Base-by-base conservation (phyloP, 225 moss, liverwort and hornwort genomes). In the Takakia lepidozioides region DNA sequence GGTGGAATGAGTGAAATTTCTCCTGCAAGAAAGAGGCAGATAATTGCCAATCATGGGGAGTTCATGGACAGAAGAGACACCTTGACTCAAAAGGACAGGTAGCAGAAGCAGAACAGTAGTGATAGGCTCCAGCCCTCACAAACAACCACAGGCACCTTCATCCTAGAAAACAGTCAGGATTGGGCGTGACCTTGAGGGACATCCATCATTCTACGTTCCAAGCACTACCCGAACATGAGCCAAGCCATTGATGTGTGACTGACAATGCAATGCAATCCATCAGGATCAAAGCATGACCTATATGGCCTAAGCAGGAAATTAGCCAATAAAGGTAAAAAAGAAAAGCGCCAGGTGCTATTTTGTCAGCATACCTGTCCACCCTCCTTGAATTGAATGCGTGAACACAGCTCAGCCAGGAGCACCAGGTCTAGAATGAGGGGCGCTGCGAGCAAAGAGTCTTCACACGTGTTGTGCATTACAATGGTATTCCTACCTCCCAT, bases 401-500 rank as follows among this genome's bases (percentile, higher is more conserved):
- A 82, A 52, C 69, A 83, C 9, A 98, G 64, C 62, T 98, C 95
- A 1, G 90, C 90, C 27, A 98, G 53, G 3, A 98, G 62, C 43
- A 98, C 95, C 61, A 98, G 61, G 60, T 98, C 91, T 21, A 98
- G 65, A 46, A 98, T 91, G 20, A 98, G 77, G 1, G 95, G 95
- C 8, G 91, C 90, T 26, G 91, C 91, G 28, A 98, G 47, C 54
- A 98, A 58, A 0, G 90, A 98, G 11, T 98, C 95, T 53, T 98
- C 90, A 22, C 95, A 98, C 4, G 95, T 98, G 59, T 98, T 98
- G 67, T 87, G 95, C 69, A 98, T 81, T 19, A 83, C 91, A 0
- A 95, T 95, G 0, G 95, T 95, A 55, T 87, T 95, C 54, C 80
- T 85, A 25, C 95, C 95, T 46, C 95, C 95, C 95, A 98, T 98